Percentiles rank a stretch among this genome's conserved stretches.
Evolutionary conservation across 805 yeast genomes (phyloP).

Genomic region (Blastobotrys attinorum): DNA sequence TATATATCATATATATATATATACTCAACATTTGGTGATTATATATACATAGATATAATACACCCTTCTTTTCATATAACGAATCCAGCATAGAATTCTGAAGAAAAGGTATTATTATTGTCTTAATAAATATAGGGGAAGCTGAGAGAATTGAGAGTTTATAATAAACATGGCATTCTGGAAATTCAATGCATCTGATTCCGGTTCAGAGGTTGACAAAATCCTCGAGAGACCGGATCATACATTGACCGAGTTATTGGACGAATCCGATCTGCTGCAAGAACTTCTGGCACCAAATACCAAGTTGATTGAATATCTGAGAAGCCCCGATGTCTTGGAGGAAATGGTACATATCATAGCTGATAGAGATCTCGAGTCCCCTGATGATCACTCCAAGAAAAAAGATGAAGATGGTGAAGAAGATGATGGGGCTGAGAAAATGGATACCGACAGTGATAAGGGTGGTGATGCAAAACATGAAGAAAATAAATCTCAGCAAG

Average conservation of each 20-base stretch:
- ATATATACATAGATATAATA: too few species aligned
- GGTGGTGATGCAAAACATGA: slow-evolving; percentile 25
- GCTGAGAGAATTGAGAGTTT: too few species aligned
- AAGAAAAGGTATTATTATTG: too few species aligned
- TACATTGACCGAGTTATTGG: slow-evolving; percentile 45
- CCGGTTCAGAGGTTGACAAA: slow-evolving; percentile 47
- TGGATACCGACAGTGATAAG: slow-evolving; percentile 10
- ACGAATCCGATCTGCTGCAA: slow-evolving; percentile 66
- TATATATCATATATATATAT: too few species aligned
- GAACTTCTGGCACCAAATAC: slow-evolving; percentile 67
- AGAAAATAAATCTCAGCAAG: slow-evolving; percentile 9
- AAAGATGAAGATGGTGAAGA: slow-evolving; percentile 16
- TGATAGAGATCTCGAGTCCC: slow-evolving; percentile 16
- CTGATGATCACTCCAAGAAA: slow-evolving; percentile 10
- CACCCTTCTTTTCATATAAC: too few species aligned
- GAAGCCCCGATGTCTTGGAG: slow-evolving; percentile 67
- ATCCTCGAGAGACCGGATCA: slow-evolving; percentile 41
- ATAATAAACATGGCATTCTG: slow-evolving; percentile 50
- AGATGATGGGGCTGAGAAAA: slow-evolving; percentile 16
- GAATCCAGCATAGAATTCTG: too few species aligned
- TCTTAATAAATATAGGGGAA: too few species aligned
- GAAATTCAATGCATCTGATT: slow-evolving; percentile 50
- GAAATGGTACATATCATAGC: slow-evolving; percentile 40
- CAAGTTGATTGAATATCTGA: slow-evolving; percentile 67
- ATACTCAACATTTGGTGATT: too few species aligned